Percentiles rank a stretch among this genome's conserved stretches.
These are phyloP conservation scores for Leptographium radiaticola DNA, from an alignment of 2,329 filamentous ascomycete genomes.

Conservation along the genomic window DNA sequence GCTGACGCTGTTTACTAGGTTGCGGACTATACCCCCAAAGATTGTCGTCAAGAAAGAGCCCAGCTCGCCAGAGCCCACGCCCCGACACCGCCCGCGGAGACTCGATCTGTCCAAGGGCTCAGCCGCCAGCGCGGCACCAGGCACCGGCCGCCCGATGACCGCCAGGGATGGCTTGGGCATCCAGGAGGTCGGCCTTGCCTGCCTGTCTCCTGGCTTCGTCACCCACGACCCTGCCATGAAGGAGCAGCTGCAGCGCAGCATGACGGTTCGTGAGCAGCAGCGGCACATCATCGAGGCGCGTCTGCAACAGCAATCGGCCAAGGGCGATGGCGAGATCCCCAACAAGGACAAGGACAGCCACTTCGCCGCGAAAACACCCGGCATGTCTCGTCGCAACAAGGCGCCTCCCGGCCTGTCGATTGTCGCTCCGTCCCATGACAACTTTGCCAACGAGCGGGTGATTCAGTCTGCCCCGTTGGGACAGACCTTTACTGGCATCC, in stretches of 20 bases:
- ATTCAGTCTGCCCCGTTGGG: conserved; percentile 93
- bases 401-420: conserved; percentile 86
- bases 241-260: conserved; percentile 85
- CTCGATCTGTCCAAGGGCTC: conserved; percentile 62
- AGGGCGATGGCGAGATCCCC: conserved; percentile 51
- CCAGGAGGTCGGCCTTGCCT: conserved; percentile 87
- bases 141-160: conserved; percentile 61
- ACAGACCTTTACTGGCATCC: conserved; percentile 87
- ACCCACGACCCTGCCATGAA: conserved; percentile 96
- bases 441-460: conserved; percentile 86
- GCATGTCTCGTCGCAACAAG: conserved; percentile 60
- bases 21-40: conserved; percentile 51
- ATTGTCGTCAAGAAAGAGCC: conserved; percentile 97
- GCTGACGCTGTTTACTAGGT: conserved; percentile 17
- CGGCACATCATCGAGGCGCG: conserved; percentile 88
- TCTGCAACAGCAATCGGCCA: conserved; percentile 75
- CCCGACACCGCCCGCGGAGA: conserved; percentile 62
- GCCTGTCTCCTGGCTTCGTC: conserved; percentile 87
- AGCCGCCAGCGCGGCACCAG: conserved; percentile 35
- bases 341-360: conserved; percentile 39
- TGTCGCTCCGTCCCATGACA: conserved; percentile 81
- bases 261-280: conserved; percentile 88
- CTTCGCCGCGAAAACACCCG: conserved; percentile 57
- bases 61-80: conserved; percentile 66
- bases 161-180: conserved; percentile 69